Conservation (phyloP, 176 grass and related monocot species). For the Oryza glumipatula region DNA sequence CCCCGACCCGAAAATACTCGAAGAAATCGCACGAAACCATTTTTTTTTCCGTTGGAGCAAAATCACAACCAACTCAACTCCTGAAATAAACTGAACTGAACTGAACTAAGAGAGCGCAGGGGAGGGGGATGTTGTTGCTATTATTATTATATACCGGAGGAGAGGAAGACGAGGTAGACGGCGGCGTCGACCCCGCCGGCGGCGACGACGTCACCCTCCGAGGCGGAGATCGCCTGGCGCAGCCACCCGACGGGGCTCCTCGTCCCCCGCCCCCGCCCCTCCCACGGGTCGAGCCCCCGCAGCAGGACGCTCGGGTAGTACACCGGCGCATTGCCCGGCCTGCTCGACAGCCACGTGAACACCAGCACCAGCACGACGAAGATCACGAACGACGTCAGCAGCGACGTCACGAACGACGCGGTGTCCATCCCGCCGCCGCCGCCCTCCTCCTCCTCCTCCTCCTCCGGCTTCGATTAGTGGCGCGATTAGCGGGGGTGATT, state of each 20-base stretch:
- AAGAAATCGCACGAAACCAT: background rate
- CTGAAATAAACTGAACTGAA: too few species aligned
- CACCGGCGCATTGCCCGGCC: conserved; percentile 74
- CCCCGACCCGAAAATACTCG: background rate
- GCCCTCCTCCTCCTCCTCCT: too few species aligned
- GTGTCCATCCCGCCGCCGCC: conserved; percentile 63
- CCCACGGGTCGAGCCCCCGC: conserved; percentile 72
- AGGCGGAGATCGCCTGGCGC: conserved; percentile 51
- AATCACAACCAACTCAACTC: background rate
- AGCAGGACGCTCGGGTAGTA: conserved; percentile 82
- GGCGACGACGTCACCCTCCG: conserved; percentile 71
- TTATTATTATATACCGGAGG: conserved; percentile 51
- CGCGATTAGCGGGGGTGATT: background rate
- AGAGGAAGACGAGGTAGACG: conserved; percentile 84
- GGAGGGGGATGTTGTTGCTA: background rate
- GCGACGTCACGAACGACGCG: conserved; percentile 74
- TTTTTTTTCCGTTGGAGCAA: background rate
- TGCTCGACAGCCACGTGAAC: conserved; percentile 82
- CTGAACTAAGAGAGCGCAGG: background rate
- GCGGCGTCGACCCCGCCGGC: conserved; percentile 79
- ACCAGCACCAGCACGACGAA: conserved; percentile 62
- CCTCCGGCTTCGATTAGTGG: background rate
- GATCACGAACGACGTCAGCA: conserved; percentile 81
- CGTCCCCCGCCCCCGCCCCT: conserved; percentile 48
- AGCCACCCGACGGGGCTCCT: conserved; percentile 74